A percentile compares a stretch with the other conserved stretches of the same genome.
Conservation (phyloP, 805 yeast species). For the Sugiyamaella mastotermitis region DNA sequence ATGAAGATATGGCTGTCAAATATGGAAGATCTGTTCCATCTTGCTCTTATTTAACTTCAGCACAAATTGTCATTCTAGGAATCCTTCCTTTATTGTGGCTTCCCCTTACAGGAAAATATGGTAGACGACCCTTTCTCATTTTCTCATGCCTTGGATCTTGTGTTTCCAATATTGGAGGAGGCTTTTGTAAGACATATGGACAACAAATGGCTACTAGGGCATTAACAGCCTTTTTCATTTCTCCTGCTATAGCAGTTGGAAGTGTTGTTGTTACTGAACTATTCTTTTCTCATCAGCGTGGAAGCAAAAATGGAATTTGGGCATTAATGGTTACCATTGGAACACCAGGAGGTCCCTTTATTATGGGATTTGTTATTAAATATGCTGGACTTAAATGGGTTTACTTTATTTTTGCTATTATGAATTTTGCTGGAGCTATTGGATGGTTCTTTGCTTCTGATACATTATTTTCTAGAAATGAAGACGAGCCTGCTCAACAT, state of each 20-base stretch:
- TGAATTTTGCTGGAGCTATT: slow-evolving; percentile 10
- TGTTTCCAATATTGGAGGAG: slow-evolving; percentile 15
- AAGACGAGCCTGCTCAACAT: neutral
- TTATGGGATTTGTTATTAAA: slow-evolving; percentile 15
- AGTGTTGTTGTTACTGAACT: slow-evolving; percentile 13
- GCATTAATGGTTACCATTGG: slow-evolving; percentile 14
- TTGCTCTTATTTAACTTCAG: slow-evolving; percentile 13
- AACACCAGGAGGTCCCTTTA: slow-evolving; percentile 14
- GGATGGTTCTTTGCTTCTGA: slow-evolving; percentile 11
- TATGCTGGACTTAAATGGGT: slow-evolving; percentile 14
- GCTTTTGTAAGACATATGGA: slow-evolving; percentile 14
- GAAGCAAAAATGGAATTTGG: slow-evolving; percentile 15
- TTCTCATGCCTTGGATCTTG: slow-evolving; percentile 6
- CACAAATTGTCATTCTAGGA: slow-evolving; percentile 14
- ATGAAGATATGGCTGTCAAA: slow-evolving; percentile 10
- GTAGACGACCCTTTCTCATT: slow-evolving; percentile 11
- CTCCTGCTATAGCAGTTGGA: slow-evolving; percentile 16
- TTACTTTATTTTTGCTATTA: slow-evolving; percentile 12
- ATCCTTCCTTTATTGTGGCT: slow-evolving; percentile 13
- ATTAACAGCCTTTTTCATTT: slow-evolving; percentile 11
- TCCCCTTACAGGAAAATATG: slow-evolving; percentile 14
- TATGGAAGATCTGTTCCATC: slow-evolving; percentile 12
- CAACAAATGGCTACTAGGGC: slow-evolving; percentile 15
- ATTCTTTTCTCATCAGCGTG: slow-evolving; percentile 15
- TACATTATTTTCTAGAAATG: slow-evolving; percentile 11